Conservation (phyloP, 805 yeast species). For the Scheffersomyces stipitis region DNA sequence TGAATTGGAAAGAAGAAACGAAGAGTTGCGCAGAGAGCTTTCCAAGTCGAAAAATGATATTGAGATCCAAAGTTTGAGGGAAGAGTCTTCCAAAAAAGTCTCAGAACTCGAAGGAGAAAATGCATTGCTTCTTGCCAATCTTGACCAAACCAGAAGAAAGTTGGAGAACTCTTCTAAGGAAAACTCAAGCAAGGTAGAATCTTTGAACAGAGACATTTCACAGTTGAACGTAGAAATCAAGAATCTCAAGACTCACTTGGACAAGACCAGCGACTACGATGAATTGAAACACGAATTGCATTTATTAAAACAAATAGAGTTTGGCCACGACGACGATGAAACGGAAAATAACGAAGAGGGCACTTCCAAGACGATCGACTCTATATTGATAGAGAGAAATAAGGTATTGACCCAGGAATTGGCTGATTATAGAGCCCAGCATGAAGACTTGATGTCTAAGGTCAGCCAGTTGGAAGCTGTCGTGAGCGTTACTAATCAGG, state of each 20-base stretch:
- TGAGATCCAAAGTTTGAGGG: slow-evolving; percentile 39
- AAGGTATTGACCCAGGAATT: slow-evolving; percentile 70
- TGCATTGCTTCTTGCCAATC: slow-evolving; percentile 55
- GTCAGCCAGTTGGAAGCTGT: slow-evolving; percentile 41
- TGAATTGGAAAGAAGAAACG: slow-evolving; percentile 77
- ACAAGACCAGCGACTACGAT: slow-evolving; percentile 67
- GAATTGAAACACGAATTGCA: slow-evolving; percentile 75
- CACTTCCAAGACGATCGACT: slow-evolving; percentile 42
- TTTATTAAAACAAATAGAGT: slow-evolving; percentile 71
- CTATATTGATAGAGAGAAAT: slow-evolving; percentile 67
- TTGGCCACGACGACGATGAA: slow-evolving; percentile 47
- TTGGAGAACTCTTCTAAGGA: slow-evolving; percentile 19
- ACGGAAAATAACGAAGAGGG: slow-evolving; percentile 24
- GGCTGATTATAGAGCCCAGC: slow-evolving; percentile 61
- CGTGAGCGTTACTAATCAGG: slow-evolving; percentile 31
- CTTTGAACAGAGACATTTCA: slow-evolving; percentile 44
- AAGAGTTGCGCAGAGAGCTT: slow-evolving; percentile 66
- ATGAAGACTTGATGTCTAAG: slow-evolving; percentile 44
- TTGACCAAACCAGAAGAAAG: slow-evolving; percentile 49
- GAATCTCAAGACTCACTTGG: slow-evolving; percentile 48
- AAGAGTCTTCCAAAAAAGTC: slow-evolving; percentile 45
- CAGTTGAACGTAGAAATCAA: slow-evolving; percentile 52
- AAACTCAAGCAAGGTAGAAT: slow-evolving; percentile 33
- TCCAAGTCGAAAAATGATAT: slow-evolving; percentile 52
- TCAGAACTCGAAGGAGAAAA: slow-evolving; percentile 69